Base-by-base conservation (phyloP, 164 flowering plant genomes). In the Macadamia tetraphylla region DNA sequence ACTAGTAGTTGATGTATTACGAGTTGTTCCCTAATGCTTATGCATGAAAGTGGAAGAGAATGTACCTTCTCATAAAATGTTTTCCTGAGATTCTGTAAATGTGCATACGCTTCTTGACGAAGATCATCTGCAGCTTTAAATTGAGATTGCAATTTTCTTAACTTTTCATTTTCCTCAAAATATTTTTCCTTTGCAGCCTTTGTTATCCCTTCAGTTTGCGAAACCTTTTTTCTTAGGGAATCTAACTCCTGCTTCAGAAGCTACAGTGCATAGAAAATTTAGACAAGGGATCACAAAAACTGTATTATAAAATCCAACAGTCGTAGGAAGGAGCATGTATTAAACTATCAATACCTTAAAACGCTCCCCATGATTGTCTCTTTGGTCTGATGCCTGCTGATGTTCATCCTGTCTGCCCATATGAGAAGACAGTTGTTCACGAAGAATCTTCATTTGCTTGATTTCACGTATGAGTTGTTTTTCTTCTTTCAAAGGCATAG, bases 381-480 rank as follows among this genome's bases (percentile, higher is more conserved):
- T 83, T 73, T 86, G 82, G 60, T 84, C 86, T 67, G 86, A 62
- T 14, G 88, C 87, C 71, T 79, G 85, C 76, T 85, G 83, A 71
- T 81, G 67, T 71, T 86, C 91, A 65, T 81, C 84, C 73, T 81
- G 83, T 49, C 73, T 73, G 55, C 86, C 84, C 76, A 80, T 71
- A 65, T 75, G 80, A 40, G 89, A 79, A 62, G 81, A 75, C 15
- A 85, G 72, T 67, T 86, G 82, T 40, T 85, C 91, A 9, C 90
- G 86, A 31, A 53, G 69, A 60, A 75, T 77, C 76, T 84, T 92
- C 81, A 87, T 69, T 74, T 82, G 88, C 73, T 90, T 88, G 68
- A 92, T 90, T 69, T 88, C 93, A 44, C 89, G 93, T 74, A 92
- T 80, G 49, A 80, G 67, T 57, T 84, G 87, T 73, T 84, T 92